phyloP scores from a whole-genome alignment of 1,284 basidiomycete genomes.

The Irpex sp. region DNA sequence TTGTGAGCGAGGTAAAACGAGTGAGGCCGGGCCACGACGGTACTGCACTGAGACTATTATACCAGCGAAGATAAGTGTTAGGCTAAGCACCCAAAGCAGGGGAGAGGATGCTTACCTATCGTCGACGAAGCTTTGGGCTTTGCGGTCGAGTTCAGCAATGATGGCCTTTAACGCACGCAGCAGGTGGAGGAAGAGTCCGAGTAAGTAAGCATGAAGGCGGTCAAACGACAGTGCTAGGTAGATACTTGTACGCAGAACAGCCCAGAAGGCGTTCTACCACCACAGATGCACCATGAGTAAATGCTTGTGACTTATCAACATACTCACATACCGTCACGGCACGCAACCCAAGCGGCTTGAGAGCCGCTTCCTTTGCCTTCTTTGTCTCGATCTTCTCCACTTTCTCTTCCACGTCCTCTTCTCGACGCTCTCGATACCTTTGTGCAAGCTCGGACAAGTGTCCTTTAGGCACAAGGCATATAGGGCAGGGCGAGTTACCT shows the following conservation, averaged over 20 bases:
- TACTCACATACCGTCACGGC: conserved; percentile 1
- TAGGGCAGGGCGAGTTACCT: conserved; percentile 7
- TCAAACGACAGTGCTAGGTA: conserved; percentile 33
- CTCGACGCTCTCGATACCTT: neutral
- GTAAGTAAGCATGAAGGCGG: conserved; percentile 31
- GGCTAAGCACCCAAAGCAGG: too few relatives aligned
- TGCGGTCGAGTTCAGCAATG: neutral
- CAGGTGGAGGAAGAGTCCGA: conserved; percentile 30
- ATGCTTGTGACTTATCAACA: neutral
- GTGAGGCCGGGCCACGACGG: conserved; percentile 33
- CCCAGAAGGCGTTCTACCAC: conserved; percentile 15
- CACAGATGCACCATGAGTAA: neutral
- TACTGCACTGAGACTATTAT: conserved; percentile 15
- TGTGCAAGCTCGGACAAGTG: neutral
- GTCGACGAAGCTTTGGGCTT: neutral
- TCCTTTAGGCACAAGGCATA: conserved; percentile 5
- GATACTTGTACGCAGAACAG: conserved; percentile 21
- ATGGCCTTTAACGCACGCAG: neutral
- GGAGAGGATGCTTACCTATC: neutral
- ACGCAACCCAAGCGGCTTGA: conserved; percentile 5
- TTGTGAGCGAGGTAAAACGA: conserved; percentile 29
- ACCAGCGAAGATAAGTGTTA: neutral
- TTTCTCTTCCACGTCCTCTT: neutral
- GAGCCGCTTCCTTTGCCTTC: neutral
- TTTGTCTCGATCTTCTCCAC: neutral